Base-by-base conservation (phyloP, 805 yeast genomes). In the Zygoascus tannicola region DNA sequence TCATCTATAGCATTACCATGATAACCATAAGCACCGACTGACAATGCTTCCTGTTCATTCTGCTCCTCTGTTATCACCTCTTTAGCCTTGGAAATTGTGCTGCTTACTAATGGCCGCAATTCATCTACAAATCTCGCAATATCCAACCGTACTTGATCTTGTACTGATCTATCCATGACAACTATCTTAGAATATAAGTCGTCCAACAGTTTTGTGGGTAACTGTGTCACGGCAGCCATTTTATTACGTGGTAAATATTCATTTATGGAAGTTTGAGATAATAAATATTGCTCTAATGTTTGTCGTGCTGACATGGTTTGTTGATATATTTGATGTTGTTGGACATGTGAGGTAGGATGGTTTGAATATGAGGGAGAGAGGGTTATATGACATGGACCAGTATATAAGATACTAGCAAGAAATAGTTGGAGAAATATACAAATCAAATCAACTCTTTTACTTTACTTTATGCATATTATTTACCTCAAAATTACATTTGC, bases 401-500 rank as follows among this genome's bases (percentile, higher is more conserved):
- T 28, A 28, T 14, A 33, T 33, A 7, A 12, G 15, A 18, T 10
- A 12, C 8, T 12, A 12, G 14, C 15, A 33, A 33, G 15, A 7
- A 7, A n/a, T 8, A 33, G 36, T 7, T 8, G 8, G 15, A 12
- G 14, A 14, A 34, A 15, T 15, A 34, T 15, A 14, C 12, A 34
- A 15, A 4, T 18, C 18, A 33, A 8, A 14, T 18, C 14, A 33
- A 4, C 15, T 4, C n/a, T n/a, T n/a, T n/a, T n/a, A n/a, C n/a
- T n/a, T n/a, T n/a, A n/a, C n/a, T n/a, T n/a, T n/a, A n/a, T n/a
- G n/a, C n/a, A n/a, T n/a, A 18, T 14, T 21, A 8, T 21, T 35
- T 53, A 78, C 59, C 83, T 79, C 59, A 88, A 69, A 5, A 90
- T 76, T 15, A 88, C 86, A 59, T 90, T 84, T 33, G 95, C 97